Evolutionary conservation across 169 alveolate genomes (phyloP).

Genomic region (Cryptosporidium bovis): DNA sequence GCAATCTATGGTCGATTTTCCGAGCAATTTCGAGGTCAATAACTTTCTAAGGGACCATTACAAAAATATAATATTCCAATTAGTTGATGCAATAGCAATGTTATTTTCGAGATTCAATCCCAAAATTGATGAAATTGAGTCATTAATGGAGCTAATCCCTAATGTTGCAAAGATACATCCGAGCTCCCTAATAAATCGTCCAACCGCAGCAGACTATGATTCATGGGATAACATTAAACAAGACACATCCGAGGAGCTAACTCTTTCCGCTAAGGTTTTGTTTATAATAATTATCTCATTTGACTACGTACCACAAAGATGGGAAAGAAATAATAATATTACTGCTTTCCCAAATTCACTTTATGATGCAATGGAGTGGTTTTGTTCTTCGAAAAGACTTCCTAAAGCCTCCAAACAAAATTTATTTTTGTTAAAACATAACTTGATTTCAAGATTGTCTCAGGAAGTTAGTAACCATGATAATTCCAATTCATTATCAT

Average conservation of each 20-base stretch:
- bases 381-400: constrained; percentile 26
- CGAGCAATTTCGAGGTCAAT: constrained; percentile 27
- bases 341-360: constrained; percentile 33
- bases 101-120: constrained; percentile 51
- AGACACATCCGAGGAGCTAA: constrained; percentile 12
- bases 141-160: constrained; percentile 68
- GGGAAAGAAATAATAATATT: constrained; percentile 22
- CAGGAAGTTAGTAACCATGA: constrained; percentile 1
- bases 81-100: constrained; percentile 46
- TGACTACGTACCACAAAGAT: constrained; percentile 56
- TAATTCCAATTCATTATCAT: constrained; percentile 6
- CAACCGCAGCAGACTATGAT: constrained; percentile 73
- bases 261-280: constrained; percentile 48
- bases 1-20: constrained; percentile 58
- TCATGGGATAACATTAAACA: constrained; percentile 49
- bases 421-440: constrained; percentile 31
- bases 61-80: constrained; percentile 34
- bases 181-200: constrained; percentile 54
- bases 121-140: constrained; percentile 49
- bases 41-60: constrained; percentile 48
- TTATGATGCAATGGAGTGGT: constrained; percentile 50
- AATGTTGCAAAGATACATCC: constrained; percentile 71
- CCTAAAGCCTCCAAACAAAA: constrained; percentile 47
- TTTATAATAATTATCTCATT: constrained; percentile 39
- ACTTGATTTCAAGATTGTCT: constrained; percentile 28